phyloP scores from a whole-genome alignment of 257 asterid genomes.

The Ilex asprella region DNA sequence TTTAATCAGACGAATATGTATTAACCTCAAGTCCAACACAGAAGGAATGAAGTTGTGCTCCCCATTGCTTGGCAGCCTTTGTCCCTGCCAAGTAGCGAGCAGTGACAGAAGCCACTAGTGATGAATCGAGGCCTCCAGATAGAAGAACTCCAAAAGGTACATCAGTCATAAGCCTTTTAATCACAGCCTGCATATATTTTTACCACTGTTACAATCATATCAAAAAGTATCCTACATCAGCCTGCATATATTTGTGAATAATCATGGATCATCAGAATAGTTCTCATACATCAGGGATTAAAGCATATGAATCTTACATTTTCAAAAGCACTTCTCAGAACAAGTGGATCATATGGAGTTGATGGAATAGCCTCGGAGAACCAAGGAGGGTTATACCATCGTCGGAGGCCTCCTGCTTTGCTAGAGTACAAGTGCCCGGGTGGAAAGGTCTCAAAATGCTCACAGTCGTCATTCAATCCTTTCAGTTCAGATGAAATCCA shows the following conservation, averaged over 20 bases:
- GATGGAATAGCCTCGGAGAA: conserved; percentile 82
- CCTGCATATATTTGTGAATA: neutral
- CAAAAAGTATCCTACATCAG: neutral
- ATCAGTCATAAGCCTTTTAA: conserved; percentile 94
- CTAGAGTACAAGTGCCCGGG: conserved; percentile 93
- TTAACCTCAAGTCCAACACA: conserved; percentile 94
- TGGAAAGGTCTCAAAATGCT: conserved; percentile 85
- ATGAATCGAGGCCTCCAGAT: conserved; percentile 97
- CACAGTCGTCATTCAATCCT: conserved; percentile 83
- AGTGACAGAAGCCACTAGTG: conserved; percentile 87
- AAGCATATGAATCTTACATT: conserved; percentile 36
- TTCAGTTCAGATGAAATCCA: conserved; percentile 94
- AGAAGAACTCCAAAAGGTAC: conserved; percentile 95
- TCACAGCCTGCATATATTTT: conserved; percentile 61
- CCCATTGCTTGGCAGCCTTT: conserved; percentile 88
- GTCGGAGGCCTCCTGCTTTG: conserved; percentile 57
- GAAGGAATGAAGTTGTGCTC: conserved; percentile 92
- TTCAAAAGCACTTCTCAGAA: conserved; percentile 77
- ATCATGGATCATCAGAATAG: neutral
- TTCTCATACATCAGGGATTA: neutral
- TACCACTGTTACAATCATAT: neutral
- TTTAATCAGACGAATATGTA: neutral
- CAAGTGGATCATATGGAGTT: conserved; percentile 74
- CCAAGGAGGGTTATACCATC: conserved; percentile 96
- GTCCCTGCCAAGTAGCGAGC: conserved; percentile 83